Base-by-base conservation (phyloP, 441 rosid genomes). In the Populus tomentosa region DNA sequence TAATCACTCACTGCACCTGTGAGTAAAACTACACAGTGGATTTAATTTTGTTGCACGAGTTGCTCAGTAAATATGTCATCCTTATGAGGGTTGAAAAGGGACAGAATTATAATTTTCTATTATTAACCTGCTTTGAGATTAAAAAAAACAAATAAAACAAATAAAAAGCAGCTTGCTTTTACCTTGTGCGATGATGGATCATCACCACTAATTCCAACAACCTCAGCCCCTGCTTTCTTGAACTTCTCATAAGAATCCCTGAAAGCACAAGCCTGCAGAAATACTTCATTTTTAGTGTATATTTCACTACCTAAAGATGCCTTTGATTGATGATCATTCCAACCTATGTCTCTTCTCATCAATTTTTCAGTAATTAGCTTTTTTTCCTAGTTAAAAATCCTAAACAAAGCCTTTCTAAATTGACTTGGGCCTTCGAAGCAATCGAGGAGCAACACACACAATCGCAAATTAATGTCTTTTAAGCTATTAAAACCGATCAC, bases 211-310 rank as follows among this genome's bases (percentile, higher is more conserved):
- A 95, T 90, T 59, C 99, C 99, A 79, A 95, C 81, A 73, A 95
- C 99, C 82, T 89, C 88, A 62, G 99, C 99, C 38, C 99, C 99
- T 8, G 99, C 99, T 81, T 92, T 95, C 90, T 93, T 93, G 80
- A 95, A 95, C 85, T 95, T 95, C 88, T 93, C 99, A 59, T 93
- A 95, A 63, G 98, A 93, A 81, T 95, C 99, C 80, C 99, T 86
- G 75, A 95, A 95, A 78, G 99, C 93, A 85, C 99, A 95, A 21
- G 97, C 98, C 99, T 95, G 89, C 80, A 80, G 71, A 77, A 10
- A 61, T 40, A 62, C 20, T 32, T 71, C 32, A 10, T 32, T 42
- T 21, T 78, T 7, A 80, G 66, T 32, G 21, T 50, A 50, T 53
- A 53, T 53, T 53, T 53, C n/a, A 64, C 33, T 24, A 24, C 33